Base-by-base conservation (phyloP, 202 grass and related monocot species). In the Bolboschoenoplectus hybrid region DNA sequence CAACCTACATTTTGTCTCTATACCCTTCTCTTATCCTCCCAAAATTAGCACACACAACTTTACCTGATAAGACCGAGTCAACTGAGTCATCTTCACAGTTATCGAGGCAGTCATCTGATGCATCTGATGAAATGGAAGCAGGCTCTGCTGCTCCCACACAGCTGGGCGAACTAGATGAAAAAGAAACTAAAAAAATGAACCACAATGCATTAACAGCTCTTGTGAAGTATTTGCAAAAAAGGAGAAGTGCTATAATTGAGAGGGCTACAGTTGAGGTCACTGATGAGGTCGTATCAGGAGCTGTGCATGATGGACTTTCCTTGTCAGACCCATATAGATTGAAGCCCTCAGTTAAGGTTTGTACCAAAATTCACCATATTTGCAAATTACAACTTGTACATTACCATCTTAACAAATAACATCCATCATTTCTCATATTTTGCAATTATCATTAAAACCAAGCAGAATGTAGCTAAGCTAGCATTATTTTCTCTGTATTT, bases 181-280 rank as follows among this genome's bases (percentile, higher is more conserved):
- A 94, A 81, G 93, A 97, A 79, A 89, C 75, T 32, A 99, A 94
- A 85, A 99, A 92, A 91, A 90, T 99, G 93, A 94, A 84, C 79
- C 89, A 97, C 60, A 99, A 97, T 89, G 74, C 97, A 81, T 88
- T 97, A 75, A 90, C 80, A 67, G 93, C 93, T 50, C 92, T 97
- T 85, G 93, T 94, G 82, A 99, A 99, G 89, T 99, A 94, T 74
- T 90, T 99, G 89, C 97, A 99, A 76, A 99, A 94, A 90, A 99
- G 91, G 91, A 91, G 97, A 90, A 91, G 85, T 85, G 88, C 90
- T 20, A 91, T 94, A 88, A 90, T 99, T 82, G 97, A 97, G 89
- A 91, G 92, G 88, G 97, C 97, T 49, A 97, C 93, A n/a, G 92
- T 92, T 87, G 97, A 99, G 87, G 90, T 99, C 85, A 99, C 97